A percentile compares a stretch with the other conserved stretches of the same genome.
Evolutionary conservation across 441 rosid genomes (phyloP).

Genomic region (Biscutella auriculata): DNA sequence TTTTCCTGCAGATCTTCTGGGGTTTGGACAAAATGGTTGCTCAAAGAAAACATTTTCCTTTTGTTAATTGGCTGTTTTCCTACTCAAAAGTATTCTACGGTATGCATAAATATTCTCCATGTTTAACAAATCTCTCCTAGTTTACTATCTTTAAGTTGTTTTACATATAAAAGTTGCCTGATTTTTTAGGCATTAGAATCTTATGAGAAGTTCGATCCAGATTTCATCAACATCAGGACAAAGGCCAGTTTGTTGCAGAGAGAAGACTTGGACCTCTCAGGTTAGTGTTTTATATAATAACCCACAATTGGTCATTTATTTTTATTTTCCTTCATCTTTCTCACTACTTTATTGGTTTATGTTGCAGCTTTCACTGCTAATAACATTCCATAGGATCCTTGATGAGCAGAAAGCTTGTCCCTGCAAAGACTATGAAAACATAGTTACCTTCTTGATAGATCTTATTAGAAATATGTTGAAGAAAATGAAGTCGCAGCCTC

Average conservation of each 20-base stretch:
- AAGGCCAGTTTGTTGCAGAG: constrained; percentile 97
- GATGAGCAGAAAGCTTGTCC: constrained; percentile 69
- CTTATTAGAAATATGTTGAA: constrained; percentile 69
- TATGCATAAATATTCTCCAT: constrained; percentile 27
- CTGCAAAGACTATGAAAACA: constrained; percentile 44
- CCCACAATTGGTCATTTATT: not conserved
- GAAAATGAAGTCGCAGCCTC: constrained; percentile 83
- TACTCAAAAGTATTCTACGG: constrained; percentile 89
- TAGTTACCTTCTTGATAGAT: constrained; percentile 55
- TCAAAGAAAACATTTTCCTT: constrained; percentile 97
- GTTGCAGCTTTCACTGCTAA: constrained; percentile 75
- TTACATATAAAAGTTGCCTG: constrained; percentile 7
- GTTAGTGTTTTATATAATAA: constrained; percentile 23
- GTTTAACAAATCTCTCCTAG: not conserved
- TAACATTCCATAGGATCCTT: constrained; percentile 65
- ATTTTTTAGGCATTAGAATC: constrained; percentile 75
- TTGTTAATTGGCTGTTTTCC: constrained; percentile 97
- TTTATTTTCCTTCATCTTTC: not conserved
- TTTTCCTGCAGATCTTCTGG: constrained; percentile 73
- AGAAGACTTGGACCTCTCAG: constrained; percentile 99
- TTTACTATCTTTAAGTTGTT: not conserved
- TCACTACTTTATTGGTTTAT: constrained; percentile 9
- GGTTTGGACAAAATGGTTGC: constrained; percentile 99
- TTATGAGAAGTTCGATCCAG: constrained; percentile 91
- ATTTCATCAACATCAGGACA: constrained; percentile 93